A percentile compares a stretch with the other conserved stretches of the same genome.
Conservation (phyloP, 495 filamentous ascomycete genomes). For the Neurospora sp. region DNA sequence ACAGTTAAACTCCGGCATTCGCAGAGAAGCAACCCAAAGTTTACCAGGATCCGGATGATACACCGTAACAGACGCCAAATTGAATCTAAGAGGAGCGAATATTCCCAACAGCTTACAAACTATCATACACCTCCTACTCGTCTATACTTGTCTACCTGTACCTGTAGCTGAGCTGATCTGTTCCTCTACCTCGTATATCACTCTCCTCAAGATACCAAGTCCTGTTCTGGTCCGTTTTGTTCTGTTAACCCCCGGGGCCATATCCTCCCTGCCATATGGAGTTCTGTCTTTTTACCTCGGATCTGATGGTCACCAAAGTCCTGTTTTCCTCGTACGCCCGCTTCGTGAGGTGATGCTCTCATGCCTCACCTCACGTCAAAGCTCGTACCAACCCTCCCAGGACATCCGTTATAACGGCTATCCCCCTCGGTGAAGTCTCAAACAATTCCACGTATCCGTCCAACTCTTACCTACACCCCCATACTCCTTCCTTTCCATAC, state of each 20-base stretch:
- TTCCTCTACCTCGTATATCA: not conserved
- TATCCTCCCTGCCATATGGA: not conserved
- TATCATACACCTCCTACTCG: not conserved
- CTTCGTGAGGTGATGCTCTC: not conserved
- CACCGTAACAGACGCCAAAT: not conserved
- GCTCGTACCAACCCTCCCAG: no score
- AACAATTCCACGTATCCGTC: no score
- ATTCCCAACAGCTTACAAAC: not conserved
- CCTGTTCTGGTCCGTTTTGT: not conserved
- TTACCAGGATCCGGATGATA: not conserved
- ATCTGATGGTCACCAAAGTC: not conserved
- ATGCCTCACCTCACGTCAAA: not conserved
- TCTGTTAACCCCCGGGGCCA: not conserved
- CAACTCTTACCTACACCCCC: no score
- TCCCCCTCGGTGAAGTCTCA: no score
- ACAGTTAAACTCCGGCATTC: not conserved
- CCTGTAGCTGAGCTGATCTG: not conserved
- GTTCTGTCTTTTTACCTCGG: not conserved
- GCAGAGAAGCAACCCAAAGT: not conserved
- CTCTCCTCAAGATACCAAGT: not conserved
- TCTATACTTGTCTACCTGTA: not conserved
- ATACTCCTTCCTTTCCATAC: no score
- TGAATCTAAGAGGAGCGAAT: not conserved
- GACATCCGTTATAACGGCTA: not conserved
- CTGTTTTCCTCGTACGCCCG: not conserved